Evolutionary conservation across 306 rosid species (phyloP).

Genomic region (Pyrus bretschneideri): DNA sequence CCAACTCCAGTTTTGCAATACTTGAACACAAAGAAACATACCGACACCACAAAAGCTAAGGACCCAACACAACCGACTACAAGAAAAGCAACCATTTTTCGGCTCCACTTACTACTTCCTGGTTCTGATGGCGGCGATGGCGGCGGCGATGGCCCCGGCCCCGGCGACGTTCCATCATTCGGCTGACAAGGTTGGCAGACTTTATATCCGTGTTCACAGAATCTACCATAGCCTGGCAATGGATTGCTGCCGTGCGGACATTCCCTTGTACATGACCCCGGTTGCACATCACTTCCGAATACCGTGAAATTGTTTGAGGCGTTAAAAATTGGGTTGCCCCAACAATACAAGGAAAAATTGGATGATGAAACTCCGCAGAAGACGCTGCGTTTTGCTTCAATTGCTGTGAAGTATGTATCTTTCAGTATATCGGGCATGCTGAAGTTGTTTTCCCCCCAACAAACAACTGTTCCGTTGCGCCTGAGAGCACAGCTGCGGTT

Average conservation of each 20-base stretch:
- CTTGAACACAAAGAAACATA: conserved; percentile 37
- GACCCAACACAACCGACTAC: conserved; percentile 81
- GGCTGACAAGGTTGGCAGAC: conserved; percentile 27
- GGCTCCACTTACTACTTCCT: conserved; percentile 36
- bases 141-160: not conserved
- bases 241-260: conserved; percentile 29
- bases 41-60: conserved; percentile 28
- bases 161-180: not conserved
- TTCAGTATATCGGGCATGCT: conserved; percentile 36
- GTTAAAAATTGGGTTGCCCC: conserved; percentile 47
- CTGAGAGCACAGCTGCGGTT: conserved; percentile 57
- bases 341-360: conserved; percentile 53
- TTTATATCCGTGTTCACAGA: conserved; percentile 24
- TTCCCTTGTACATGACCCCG: conserved; percentile 56
- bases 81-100: conserved; percentile 57
- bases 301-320: conserved; percentile 26
- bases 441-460: conserved; percentile 75
- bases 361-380: conserved; percentile 51
- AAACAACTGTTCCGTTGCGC: conserved; percentile 25
- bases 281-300: conserved; percentile 40
- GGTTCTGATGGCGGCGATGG: not conserved
- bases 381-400: conserved; percentile 50
- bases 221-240: not conserved
- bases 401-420: conserved; percentile 27
- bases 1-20: conserved; percentile 37